phyloP scores from a whole-genome alignment of 2,329 filamentous ascomycete genomes.

The Penicillium frequentans region DNA sequence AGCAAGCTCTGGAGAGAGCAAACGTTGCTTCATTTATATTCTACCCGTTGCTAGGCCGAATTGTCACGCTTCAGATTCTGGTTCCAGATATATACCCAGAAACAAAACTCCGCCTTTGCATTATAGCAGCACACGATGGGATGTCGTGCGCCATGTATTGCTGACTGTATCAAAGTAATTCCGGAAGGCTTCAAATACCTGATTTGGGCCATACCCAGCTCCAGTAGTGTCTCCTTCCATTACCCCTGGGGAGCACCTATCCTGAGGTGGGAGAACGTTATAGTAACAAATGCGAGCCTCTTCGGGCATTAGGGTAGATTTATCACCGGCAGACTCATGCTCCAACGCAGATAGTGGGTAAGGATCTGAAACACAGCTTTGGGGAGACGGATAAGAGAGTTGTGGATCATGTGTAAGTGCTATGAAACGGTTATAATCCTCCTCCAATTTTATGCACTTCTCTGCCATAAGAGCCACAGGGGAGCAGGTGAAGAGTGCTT shows the following conservation, averaged over 20 bases:
- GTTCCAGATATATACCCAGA: too few species aligned
- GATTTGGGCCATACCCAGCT: not conserved
- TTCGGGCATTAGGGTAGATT: not conserved
- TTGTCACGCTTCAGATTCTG: too few species aligned
- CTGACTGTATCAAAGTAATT: not conserved
- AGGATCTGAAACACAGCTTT: too few species aligned
- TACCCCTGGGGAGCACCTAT: not conserved
- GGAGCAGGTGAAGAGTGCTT: constrained; percentile 24
- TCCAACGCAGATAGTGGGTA: too few species aligned
- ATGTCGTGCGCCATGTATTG: not conserved
- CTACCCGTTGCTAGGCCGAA: too few species aligned
- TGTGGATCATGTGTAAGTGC: not conserved
- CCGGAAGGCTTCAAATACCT: not conserved
- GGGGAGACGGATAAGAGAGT: too few species aligned
- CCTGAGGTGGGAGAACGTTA: not conserved
- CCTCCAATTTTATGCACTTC: constrained; percentile 20
- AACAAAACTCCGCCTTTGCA: not conserved
- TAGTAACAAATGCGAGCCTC: not conserved
- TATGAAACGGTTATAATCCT: not conserved
- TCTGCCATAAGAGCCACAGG: constrained; percentile 19
- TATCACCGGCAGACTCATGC: not conserved
- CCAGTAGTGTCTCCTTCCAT: not conserved
- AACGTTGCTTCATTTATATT: too few species aligned
- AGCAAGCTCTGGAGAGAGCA: too few species aligned
- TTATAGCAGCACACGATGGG: not conserved